These are phyloP conservation scores for Obba rivulosa DNA, from an alignment of 768 basidiomycete species.

Conservation along the genomic window DNA sequence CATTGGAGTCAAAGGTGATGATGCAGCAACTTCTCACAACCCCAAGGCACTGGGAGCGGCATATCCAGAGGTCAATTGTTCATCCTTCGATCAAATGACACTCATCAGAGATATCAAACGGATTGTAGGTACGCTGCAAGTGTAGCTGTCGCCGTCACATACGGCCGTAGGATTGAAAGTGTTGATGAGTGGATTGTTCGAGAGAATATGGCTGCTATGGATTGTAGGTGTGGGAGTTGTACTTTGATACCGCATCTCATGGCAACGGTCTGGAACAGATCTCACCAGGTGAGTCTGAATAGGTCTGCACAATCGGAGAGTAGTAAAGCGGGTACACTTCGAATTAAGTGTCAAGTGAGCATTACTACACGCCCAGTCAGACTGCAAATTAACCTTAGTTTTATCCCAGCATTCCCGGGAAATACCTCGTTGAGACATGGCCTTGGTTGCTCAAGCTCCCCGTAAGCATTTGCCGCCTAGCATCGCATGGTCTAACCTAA, in stretches of 20 bases:
- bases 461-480: conserved; percentile 17
- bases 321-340: too few relatives aligned
- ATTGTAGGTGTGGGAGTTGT: conserved; percentile 27
- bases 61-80: conserved; percentile 32
- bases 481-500: too few relatives aligned
- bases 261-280: conserved; percentile 4
- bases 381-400: neutral
- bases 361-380: too few relatives aligned
- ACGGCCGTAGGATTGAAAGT: conserved; percentile 38
- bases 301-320: too few relatives aligned
- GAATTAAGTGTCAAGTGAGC: neutral
- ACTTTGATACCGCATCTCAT: neutral
- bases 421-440: conserved; percentile 43
- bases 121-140: conserved; percentile 38
- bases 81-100: too few relatives aligned
- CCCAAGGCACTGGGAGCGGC: conserved; percentile 34
- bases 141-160: conserved; percentile 39
- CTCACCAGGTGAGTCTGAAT: conserved; percentile 19
- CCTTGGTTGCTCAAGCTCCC: conserved; percentile 43
- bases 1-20: conserved; percentile 40
- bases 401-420: conserved; percentile 37
- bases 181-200: conserved; percentile 43
- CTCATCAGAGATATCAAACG: neutral
- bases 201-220: conserved; percentile 39
- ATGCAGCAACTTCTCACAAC: conserved; percentile 36